Evolutionary conservation across 371 early-diverging fungal genomes (phyloP).

Genomic region (Zychaea mexicana): DNA sequence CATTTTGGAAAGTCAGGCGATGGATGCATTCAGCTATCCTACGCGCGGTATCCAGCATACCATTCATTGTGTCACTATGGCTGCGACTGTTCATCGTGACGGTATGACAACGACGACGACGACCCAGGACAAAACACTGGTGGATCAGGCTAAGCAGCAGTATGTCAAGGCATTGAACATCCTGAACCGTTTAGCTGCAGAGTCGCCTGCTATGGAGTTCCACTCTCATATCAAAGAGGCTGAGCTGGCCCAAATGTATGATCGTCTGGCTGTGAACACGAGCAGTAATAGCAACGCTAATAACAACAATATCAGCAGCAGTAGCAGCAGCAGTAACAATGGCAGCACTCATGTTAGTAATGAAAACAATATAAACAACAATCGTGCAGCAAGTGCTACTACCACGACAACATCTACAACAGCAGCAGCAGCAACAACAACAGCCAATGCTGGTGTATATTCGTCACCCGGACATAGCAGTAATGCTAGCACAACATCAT

Average conservation of each 20-base stretch:
- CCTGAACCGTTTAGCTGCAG: slow-evolving; percentile 28
- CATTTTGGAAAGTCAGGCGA: slow-evolving; percentile 25
- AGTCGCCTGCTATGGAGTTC: slow-evolving; percentile 39
- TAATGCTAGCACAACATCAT: background rate
- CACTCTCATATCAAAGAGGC: slow-evolving; percentile 27
- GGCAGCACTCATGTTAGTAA: no score
- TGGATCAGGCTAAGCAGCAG: slow-evolving; percentile 26
- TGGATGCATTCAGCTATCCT: slow-evolving; percentile 32
- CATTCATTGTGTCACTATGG: slow-evolving; percentile 41
- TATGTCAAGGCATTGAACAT: slow-evolving; percentile 26
- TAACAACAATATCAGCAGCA: background rate
- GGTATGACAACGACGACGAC: slow-evolving; percentile 22
- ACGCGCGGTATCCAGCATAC: slow-evolving; percentile 44
- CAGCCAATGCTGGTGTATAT: background rate
- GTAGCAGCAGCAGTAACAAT: slow-evolving; percentile 1
- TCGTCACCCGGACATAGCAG: slow-evolving; percentile 6
- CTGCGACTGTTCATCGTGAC: slow-evolving; percentile 41
- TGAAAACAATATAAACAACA: background rate
- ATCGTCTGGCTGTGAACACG: slow-evolving; percentile 21
- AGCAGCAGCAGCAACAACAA: background rate
- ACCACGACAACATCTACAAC: background rate
- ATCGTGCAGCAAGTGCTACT: slow-evolving; percentile 5
- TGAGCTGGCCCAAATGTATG: slow-evolving; percentile 30
- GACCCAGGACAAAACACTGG: slow-evolving; percentile 1
- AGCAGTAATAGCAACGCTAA: background rate